Conservation (phyloP, 495 filamentous ascomycete species). For the Trichoderma asperelloides region DNA sequence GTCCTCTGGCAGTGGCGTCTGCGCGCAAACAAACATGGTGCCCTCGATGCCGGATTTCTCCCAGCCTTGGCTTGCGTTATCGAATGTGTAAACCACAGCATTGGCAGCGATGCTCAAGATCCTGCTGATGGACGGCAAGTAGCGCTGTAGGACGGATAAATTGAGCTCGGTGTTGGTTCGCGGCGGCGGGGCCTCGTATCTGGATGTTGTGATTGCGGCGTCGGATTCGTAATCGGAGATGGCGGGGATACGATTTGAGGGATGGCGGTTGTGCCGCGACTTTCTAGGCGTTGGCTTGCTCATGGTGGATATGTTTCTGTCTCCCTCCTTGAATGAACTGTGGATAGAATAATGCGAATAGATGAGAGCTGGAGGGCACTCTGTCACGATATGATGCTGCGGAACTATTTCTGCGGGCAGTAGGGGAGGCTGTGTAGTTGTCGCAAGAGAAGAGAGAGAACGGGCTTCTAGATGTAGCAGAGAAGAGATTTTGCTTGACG, state of each 20-base stretch:
- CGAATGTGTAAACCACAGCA: conserved; percentile 71
- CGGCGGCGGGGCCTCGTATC: conserved; percentile 31
- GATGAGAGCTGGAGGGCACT: too few species aligned
- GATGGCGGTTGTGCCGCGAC: conserved; percentile 20
- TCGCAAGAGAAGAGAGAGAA: too few species aligned
- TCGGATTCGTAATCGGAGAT: conserved; percentile 60
- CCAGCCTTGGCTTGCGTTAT: conserved; percentile 52
- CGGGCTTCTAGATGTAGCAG: too few species aligned
- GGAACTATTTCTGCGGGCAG: too few species aligned
- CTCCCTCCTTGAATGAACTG: background rate
- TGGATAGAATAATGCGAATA: too few species aligned
- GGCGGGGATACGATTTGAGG: conserved; percentile 20
- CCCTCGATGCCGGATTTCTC: conserved; percentile 72
- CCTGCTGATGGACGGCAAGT: conserved; percentile 55
- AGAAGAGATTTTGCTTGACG: too few species aligned
- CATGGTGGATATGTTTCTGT: background rate
- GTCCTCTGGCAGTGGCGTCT: conserved; percentile 28
- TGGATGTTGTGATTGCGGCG: conserved; percentile 20
- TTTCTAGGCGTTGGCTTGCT: conserved; percentile 9
- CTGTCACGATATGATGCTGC: too few species aligned
- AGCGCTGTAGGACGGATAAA: conserved; percentile 65
- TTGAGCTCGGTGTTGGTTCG: conserved; percentile 76
- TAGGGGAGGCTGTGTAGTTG: too few species aligned
- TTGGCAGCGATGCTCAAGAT: conserved; percentile 72
- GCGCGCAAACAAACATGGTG: conserved; percentile 70